Conservation (phyloP, 2,329 filamentous ascomycete species). For the Scedosporium dehoogii region DNA sequence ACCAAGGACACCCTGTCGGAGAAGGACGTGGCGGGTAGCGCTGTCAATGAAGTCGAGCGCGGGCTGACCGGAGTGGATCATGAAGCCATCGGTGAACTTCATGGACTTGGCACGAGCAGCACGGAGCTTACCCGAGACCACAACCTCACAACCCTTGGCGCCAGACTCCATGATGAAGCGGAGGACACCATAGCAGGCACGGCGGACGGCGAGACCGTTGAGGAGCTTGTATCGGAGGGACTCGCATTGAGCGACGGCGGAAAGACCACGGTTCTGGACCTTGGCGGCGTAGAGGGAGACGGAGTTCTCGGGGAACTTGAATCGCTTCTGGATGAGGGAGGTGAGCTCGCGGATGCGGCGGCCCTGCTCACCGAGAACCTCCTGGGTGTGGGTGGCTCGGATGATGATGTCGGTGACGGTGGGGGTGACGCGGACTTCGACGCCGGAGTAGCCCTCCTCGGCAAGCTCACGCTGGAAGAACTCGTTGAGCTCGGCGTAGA, state of each 20-base stretch:
- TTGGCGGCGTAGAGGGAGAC: constrained; percentile 99
- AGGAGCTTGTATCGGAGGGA: constrained; percentile 99
- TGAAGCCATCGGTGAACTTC: constrained; percentile 99
- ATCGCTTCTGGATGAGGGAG: constrained; percentile 99
- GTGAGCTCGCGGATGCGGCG: constrained; percentile 99
- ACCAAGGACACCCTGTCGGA: constrained; percentile 98
- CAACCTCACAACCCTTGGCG: constrained; percentile 99
- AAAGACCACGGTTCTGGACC: constrained; percentile 99
- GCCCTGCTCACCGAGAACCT: constrained; percentile 99
- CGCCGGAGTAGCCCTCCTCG: constrained; percentile 99
- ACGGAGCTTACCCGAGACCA: constrained; percentile 97
- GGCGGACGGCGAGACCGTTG: constrained; percentile 96
- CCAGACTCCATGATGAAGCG: constrained; percentile 99
- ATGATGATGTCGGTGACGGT: constrained; percentile 99
- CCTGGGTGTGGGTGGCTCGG: constrained; percentile 99
- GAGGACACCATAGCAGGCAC: constrained; percentile 99
- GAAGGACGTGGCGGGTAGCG: constrained; percentile 97
- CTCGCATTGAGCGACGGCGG: constrained; percentile 99
- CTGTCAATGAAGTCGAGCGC: constrained; percentile 99
- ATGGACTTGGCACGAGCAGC: constrained; percentile 99
- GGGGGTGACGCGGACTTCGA: constrained; percentile 98
- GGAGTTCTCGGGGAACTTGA: constrained; percentile 99
- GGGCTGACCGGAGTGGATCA: constrained; percentile 99
- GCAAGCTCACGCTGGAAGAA: constrained; percentile 99
- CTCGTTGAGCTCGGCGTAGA: constrained; percentile 99